Conservation (phyloP, 2,329 filamentous ascomycete genomes). For the Cercospora sp. region DNA sequence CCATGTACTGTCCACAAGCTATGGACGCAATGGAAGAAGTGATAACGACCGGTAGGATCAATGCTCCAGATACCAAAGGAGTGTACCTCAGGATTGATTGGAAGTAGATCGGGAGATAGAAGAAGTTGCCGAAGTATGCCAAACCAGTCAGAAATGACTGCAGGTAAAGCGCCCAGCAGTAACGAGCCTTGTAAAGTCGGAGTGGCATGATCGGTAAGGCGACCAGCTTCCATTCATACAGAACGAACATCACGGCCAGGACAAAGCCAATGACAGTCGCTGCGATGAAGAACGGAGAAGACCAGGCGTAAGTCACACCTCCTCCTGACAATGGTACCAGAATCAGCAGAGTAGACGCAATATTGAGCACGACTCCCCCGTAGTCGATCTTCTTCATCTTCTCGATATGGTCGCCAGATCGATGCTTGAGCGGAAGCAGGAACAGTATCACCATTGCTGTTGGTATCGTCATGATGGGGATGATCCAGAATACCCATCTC, state of each 20-base stretch:
- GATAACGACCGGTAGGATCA: slow-evolving; percentile 50
- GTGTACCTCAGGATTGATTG: slow-evolving; percentile 51
- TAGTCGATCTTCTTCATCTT: slow-evolving; percentile 61
- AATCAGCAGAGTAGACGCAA: slow-evolving; percentile 59
- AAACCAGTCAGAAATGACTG: slow-evolving; percentile 63
- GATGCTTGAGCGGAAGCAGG: slow-evolving; percentile 54
- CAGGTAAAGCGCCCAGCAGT: slow-evolving; percentile 47
- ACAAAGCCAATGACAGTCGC: neutral
- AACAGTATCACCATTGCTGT: slow-evolving; percentile 52
- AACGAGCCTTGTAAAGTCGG: slow-evolving; percentile 50
- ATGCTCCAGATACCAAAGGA: neutral
- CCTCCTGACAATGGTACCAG: slow-evolving; percentile 66
- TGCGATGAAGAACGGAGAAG: slow-evolving; percentile 59
- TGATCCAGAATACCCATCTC: slow-evolving; percentile 49
- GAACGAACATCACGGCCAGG: slow-evolving; percentile 44
- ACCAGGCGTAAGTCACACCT: slow-evolving; percentile 50
- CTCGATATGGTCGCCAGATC: slow-evolving; percentile 42
- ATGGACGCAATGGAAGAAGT: slow-evolving; percentile 52
- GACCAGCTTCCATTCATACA: slow-evolving; percentile 59
- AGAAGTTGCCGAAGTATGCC: slow-evolving; percentile 61
- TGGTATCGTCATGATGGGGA: slow-evolving; percentile 46
- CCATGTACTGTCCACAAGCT: slow-evolving; percentile 59
- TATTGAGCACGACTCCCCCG: slow-evolving; percentile 57
- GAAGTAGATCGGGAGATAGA: slow-evolving; percentile 61
- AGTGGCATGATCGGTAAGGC: slow-evolving; percentile 61